A percentile compares a stretch with the other conserved stretches of the same genome.
phyloP scores from a whole-genome alignment of 768 basidiomycete species.

The Lactarius evosmus region DNA sequence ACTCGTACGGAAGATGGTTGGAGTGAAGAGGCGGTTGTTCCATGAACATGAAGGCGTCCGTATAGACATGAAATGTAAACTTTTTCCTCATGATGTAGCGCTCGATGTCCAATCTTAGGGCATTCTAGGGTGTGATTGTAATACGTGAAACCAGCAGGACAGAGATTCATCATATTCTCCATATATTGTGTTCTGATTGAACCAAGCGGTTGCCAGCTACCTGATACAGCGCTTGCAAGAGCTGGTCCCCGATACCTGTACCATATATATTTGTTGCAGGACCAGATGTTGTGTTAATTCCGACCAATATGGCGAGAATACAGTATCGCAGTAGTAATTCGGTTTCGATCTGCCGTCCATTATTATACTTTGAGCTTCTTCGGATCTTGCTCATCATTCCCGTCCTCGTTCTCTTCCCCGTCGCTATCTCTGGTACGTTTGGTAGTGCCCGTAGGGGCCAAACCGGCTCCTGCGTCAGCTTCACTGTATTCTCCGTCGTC shows the following conservation, averaged over 20 bases:
- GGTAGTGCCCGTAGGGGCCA: neutral
- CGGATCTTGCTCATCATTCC: conserved; percentile 9
- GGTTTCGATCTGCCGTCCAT: neutral
- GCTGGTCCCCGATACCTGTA: conserved; percentile 1
- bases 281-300: conserved; percentile 4
- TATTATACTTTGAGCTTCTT: conserved; percentile 20
- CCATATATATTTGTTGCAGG: conserved; percentile 12
- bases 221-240: neutral
- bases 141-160: neutral
- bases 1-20: conserved; percentile 48
- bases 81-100: neutral
- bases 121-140: neutral
- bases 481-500: conserved; percentile 10
- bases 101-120: neutral
- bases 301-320: neutral
- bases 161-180: conserved; percentile 1
- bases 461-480: neutral
- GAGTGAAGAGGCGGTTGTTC: conserved; percentile 60
- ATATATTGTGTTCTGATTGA: conserved; percentile 5
- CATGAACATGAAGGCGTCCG: conserved; percentile 37
- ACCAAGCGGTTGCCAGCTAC: neutral
- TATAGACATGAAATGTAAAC: neutral
- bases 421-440: conserved; percentile 14
- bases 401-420: conserved; percentile 2
- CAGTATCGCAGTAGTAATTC: conserved; percentile 1